Percentiles rank a stretch among this genome's conserved stretches.
These are phyloP conservation scores for Metschnikowia gelsemii DNA, from an alignment of 805 yeast species.

Conservation along the genomic window DNA sequence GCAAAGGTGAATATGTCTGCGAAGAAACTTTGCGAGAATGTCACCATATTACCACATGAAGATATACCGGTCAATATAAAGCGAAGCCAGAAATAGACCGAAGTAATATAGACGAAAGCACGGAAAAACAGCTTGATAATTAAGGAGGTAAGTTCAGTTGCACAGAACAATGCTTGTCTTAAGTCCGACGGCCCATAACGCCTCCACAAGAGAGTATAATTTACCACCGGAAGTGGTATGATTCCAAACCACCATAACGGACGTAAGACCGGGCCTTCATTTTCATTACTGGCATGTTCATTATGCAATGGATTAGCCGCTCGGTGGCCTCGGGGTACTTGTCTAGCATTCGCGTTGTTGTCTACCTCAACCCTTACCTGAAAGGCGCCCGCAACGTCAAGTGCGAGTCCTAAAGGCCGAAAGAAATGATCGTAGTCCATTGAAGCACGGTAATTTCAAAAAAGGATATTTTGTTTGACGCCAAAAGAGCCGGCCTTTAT, in stretches of 20 bases:
- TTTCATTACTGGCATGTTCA: no score
- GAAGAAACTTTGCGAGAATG: conserved; percentile 30
- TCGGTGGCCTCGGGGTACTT: not conserved
- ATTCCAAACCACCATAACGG: conserved; percentile 10
- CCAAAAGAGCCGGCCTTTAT: no score
- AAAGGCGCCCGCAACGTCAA: conserved; percentile 5
- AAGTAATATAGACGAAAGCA: conserved; percentile 4
- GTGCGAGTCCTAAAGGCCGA: conserved; percentile 9
- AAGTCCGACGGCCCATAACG: conserved; percentile 9
- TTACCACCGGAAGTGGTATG: conserved; percentile 18
- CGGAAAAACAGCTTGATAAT: conserved; percentile 16
- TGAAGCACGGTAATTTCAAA: no score
- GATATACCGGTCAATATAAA: conserved; percentile 22
- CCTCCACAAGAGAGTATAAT: conserved; percentile 17
- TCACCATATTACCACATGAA: conserved; percentile 28
- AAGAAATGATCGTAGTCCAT: conserved; percentile 10
- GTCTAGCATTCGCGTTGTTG: not conserved
- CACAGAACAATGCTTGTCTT: conserved; percentile 1
- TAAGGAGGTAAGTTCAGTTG: not conserved
- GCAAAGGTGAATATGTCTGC: conserved; percentile 31
- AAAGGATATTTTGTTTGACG: no score
- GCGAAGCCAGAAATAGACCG: conserved; percentile 20
- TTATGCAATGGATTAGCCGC: not conserved
- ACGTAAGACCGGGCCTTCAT: not conserved
- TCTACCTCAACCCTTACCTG: not conserved